These are phyloP conservation scores for Pyrenochaeta sp. DNA, from an alignment of 2,329 filamentous ascomycete species.

Conservation along the genomic window DNA sequence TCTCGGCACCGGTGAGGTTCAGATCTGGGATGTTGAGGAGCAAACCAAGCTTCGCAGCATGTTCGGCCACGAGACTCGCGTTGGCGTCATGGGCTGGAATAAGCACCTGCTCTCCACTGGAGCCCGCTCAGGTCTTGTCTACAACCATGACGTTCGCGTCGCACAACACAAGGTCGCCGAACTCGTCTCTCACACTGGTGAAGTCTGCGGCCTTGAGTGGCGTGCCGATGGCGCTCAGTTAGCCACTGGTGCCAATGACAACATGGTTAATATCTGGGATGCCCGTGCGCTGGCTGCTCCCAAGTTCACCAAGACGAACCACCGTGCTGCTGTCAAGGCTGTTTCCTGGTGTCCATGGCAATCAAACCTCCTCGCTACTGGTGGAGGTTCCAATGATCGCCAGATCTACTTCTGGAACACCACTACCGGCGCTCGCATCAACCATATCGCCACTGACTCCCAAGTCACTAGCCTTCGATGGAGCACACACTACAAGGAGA, in stretches of 20 bases:
- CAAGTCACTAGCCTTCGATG: conserved; percentile 96
- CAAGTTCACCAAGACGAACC: conserved; percentile 99
- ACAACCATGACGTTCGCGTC: conserved; percentile 98
- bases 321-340: conserved; percentile 98
- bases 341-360: conserved; percentile 99
- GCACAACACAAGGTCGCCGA: conserved; percentile 98
- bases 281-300: conserved; percentile 90
- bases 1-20: conserved; percentile 92
- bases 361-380: conserved; percentile 94
- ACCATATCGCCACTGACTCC: conserved; percentile 98
- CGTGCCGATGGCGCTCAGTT: conserved; percentile 95
- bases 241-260: conserved; percentile 97
- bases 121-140: conserved; percentile 91
- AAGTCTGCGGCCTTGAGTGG: conserved; percentile 98
- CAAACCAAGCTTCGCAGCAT: conserved; percentile 96
- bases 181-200: conserved; percentile 94
- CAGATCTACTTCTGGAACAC: conserved; percentile 99
- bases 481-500: conserved; percentile 97
- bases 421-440: conserved; percentile 94
- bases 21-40: conserved; percentile 99
- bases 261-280: conserved; percentile 99
- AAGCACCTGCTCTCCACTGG: conserved; percentile 97
- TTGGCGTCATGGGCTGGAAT: conserved; percentile 98
- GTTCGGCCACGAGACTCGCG: conserved; percentile 95
- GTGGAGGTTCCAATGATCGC: conserved; percentile 93